These are phyloP conservation scores for Calonectria ilicicola DNA, from an alignment of 2,329 filamentous ascomycete species.

Conservation along the genomic window DNA sequence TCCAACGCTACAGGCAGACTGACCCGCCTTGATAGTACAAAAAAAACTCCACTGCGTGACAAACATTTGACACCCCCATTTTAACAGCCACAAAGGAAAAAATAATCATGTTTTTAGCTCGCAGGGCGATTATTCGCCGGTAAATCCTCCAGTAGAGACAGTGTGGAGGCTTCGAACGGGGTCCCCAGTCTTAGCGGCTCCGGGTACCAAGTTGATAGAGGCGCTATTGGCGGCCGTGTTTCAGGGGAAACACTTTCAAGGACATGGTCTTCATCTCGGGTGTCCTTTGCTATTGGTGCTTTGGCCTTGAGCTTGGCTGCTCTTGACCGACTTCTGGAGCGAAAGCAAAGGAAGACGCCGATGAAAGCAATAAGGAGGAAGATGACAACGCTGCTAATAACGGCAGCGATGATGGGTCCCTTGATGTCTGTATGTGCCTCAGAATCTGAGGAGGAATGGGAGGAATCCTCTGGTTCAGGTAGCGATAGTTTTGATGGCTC, in stretches of 20 bases:
- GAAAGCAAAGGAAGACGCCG: not conserved
- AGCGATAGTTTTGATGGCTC: not conserved
- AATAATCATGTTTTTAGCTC: not conserved
- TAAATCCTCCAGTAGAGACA: not conserved
- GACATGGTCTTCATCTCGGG: not conserved
- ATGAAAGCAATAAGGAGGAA: not conserved
- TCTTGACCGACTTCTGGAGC: no score
- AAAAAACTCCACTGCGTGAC: not conserved
- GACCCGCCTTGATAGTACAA: not conserved
- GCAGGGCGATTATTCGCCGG: not conserved
- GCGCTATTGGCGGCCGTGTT: not conserved
- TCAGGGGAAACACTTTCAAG: not conserved
- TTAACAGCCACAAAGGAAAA: not conserved
- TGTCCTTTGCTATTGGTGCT: not conserved
- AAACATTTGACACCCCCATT: not conserved
- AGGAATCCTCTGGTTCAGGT: no score
- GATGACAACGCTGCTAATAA: not conserved
- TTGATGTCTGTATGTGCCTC: not conserved
- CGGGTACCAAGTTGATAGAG: not conserved
- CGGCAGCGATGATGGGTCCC: not conserved
- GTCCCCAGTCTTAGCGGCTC: not conserved
- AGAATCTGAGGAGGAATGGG: not conserved
- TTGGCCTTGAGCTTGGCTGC: not conserved
- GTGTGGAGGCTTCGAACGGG: not conserved
- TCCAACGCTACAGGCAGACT: no score